A percentile compares a stretch with the other conserved stretches of the same genome.
phyloP scores from a whole-genome alignment of 257 asterid genomes.

The Henckelia pumila region DNA sequence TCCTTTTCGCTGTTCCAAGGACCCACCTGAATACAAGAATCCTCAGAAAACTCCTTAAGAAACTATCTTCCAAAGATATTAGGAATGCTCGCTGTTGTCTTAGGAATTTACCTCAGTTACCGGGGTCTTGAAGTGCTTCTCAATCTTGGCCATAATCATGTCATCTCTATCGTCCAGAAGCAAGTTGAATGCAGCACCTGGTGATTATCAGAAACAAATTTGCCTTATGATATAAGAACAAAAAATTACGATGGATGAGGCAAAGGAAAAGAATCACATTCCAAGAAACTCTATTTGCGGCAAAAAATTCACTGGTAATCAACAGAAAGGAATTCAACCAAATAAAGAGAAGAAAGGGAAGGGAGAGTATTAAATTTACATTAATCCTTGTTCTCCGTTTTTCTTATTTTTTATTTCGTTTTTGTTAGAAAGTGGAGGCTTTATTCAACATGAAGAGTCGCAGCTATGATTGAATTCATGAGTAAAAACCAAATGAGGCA shows the following conservation, averaged over 20 bases:
- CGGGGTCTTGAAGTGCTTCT: constrained; percentile 46
- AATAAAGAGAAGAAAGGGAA: too few relatives aligned
- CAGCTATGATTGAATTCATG: background rate
- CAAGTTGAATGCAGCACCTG: constrained; percentile 62
- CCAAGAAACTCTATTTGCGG: background rate
- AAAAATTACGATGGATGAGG: background rate
- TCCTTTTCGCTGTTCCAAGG: constrained; percentile 48
- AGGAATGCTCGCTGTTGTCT: background rate
- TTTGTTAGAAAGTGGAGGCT: background rate
- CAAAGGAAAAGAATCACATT: background rate
- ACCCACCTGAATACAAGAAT: constrained; percentile 51
- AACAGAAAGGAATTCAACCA: too few relatives aligned
- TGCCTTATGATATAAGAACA: background rate
- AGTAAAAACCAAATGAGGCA: background rate
- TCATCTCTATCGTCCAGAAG: constrained; percentile 35
- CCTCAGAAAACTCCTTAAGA: background rate
- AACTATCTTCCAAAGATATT: background rate
- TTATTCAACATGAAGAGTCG: background rate
- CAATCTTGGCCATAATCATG: constrained; percentile 50
- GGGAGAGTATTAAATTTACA: background rate
- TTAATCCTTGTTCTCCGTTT: background rate
- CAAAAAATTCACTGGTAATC: too few relatives aligned
- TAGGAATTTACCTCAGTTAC: constrained; percentile 42
- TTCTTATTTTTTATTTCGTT: too few relatives aligned
- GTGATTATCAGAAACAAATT: constrained; percentile 4